phyloP scores from a whole-genome alignment of 371 early-diverging fungal species.

The Phascolomyces articulosus region DNA sequence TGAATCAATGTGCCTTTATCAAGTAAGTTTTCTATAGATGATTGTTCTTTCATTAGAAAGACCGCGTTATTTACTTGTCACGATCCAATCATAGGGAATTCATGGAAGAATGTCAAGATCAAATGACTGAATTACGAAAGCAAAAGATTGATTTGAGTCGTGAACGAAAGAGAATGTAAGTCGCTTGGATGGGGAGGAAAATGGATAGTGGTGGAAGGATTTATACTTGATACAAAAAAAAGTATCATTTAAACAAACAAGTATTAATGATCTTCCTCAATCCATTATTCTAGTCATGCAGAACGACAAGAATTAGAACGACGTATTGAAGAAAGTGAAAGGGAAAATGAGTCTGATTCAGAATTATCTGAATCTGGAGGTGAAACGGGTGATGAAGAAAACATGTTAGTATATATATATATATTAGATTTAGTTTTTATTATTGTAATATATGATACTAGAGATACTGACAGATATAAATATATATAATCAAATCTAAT shows the following conservation, averaged over 20 bases:
- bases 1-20: conserved; percentile 47
- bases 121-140: conserved; percentile 53
- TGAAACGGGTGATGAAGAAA: conserved; percentile 23
- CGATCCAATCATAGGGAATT: conserved; percentile 39
- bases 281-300: conserved; percentile 31
- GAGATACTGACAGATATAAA: conserved; percentile 13
- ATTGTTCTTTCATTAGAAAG: neutral
- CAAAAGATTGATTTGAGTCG: conserved; percentile 71
- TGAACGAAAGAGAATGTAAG: conserved; percentile 57
- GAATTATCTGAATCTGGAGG: conserved; percentile 8
- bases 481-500: neutral
- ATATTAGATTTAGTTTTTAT: too few species aligned
- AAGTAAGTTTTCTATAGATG: conserved; percentile 25
- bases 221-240: too few species aligned
- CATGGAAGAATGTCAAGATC: conserved; percentile 65
- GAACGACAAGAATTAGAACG: conserved; percentile 43
- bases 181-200: neutral
- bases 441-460: conserved; percentile 16
- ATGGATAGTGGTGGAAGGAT: too few species aligned
- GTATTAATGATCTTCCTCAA: too few species aligned
- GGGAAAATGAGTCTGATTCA: conserved; percentile 19
- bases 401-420: conserved; percentile 20
- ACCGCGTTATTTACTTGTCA: neutral
- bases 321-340: conserved; percentile 20
- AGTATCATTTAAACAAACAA: too few species aligned